phyloP scores from a whole-genome alignment of 2,329 filamentous ascomycete species.

The Coniochaeta sp. region DNA sequence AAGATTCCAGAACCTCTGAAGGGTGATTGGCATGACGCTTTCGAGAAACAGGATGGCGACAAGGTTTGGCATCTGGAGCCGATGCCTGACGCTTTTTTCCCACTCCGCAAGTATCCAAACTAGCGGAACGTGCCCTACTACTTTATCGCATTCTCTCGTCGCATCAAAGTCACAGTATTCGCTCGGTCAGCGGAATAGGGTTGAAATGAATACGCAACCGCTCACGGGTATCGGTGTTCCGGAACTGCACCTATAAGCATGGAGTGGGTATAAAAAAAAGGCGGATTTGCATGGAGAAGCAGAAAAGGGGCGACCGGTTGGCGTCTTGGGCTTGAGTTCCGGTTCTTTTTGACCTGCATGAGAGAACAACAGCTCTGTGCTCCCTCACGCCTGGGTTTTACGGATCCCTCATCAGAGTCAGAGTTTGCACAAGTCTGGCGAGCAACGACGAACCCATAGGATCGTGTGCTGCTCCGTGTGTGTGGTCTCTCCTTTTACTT shows the following conservation, averaged over 20 bases:
- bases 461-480: too few species aligned
- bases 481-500: too few species aligned
- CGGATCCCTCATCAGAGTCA: too few species aligned
- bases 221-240: neutral
- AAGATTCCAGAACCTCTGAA: slow-evolving; percentile 38
- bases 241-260: neutral
- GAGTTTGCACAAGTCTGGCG: too few species aligned
- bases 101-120: slow-evolving; percentile 47
- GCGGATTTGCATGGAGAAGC: neutral
- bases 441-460: too few species aligned
- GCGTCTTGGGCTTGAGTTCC: neutral
- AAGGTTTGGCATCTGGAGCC: slow-evolving; percentile 51
- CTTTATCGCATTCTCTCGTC: neutral
- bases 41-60: slow-evolving; percentile 29
- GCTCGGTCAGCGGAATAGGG: neutral
- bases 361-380: neutral
- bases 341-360: neutral
- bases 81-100: slow-evolving; percentile 52
- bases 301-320: neutral
- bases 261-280: neutral
- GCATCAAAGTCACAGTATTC: neutral
- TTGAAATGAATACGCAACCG: neutral
- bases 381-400: neutral
- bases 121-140: slow-evolving; percentile 15
- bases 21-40: slow-evolving; percentile 44